Evolutionary conservation across 345 rosid genomes (phyloP).

Genomic region (Gossypium herbaceum): DNA sequence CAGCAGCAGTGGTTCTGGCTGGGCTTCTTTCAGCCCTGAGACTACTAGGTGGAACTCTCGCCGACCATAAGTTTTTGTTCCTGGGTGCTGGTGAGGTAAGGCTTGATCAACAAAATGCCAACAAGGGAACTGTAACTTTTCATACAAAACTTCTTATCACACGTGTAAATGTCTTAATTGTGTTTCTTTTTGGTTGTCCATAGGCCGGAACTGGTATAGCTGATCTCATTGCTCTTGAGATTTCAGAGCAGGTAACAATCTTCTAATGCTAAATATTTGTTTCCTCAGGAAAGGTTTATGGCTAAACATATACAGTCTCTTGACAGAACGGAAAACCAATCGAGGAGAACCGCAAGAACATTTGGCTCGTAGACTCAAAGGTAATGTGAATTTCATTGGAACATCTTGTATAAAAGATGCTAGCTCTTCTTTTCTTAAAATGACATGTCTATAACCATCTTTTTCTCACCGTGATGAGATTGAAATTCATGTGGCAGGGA

Average conservation of each 20-base stretch:
- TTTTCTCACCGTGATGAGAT: slow-evolving; percentile 10
- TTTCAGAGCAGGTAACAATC: slow-evolving; percentile 52
- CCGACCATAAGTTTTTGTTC: slow-evolving; percentile 82
- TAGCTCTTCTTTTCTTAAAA: background rate
- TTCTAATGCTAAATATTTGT: background rate
- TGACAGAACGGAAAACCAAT: slow-evolving; percentile 54
- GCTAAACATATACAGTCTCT: slow-evolving; percentile 20
- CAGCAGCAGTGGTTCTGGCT: slow-evolving; percentile 90
- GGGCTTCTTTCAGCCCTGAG: slow-evolving; percentile 77
- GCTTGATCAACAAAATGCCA: background rate
- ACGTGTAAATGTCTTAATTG: slow-evolving; percentile 6
- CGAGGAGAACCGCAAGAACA: slow-evolving; percentile 76
- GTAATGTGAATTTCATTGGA: slow-evolving; percentile 30
- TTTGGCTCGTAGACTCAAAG: slow-evolving; percentile 99
- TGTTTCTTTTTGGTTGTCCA: slow-evolving; percentile 18
- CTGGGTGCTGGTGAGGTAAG: slow-evolving; percentile 97
- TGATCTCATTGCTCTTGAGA: slow-evolving; percentile 88
- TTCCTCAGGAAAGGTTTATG: slow-evolving; percentile 10
- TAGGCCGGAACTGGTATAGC: slow-evolving; percentile 99
- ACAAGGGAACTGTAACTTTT: background rate
- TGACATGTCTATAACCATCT: background rate
- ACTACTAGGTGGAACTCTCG: slow-evolving; percentile 59
- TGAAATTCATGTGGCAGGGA: slow-evolving; percentile 47
- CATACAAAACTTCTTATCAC: background rate
- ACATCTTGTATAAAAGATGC: slow-evolving; percentile 1